Conservation (phyloP, 768 basidiomycete genomes). For the Mycena sanguinolenta region DNA sequence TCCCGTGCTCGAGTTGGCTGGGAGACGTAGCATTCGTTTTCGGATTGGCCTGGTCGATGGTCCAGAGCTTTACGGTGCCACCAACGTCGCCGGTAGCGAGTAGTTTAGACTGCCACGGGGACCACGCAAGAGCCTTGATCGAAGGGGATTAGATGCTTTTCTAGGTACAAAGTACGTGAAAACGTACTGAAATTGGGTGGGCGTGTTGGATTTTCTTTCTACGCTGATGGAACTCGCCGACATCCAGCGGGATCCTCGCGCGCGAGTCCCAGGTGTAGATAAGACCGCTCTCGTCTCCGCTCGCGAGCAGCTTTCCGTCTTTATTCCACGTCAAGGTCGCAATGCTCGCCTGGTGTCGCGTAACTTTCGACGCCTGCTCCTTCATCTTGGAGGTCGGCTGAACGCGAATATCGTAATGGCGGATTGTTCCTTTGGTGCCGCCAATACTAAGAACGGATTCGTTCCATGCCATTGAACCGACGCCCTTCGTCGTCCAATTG, state of each 20-base stretch:
- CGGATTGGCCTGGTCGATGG: constrained; percentile 57
- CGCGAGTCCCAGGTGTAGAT: constrained; percentile 85
- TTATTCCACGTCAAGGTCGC: constrained; percentile 76
- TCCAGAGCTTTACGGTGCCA: constrained; percentile 69
- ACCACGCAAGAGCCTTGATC: constrained; percentile 85
- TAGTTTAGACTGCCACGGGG: constrained; percentile 85
- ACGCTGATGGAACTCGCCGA: constrained; percentile 67
- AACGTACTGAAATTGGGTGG: constrained; percentile 66
- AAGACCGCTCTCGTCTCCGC: constrained; percentile 81
- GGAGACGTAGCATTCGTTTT: constrained; percentile 60
- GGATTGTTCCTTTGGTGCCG: constrained; percentile 76
- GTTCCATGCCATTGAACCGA: constrained; percentile 77
- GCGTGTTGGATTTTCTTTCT: constrained; percentile 81
- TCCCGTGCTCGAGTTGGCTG: constrained; percentile 61
- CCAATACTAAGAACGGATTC: constrained; percentile 76
- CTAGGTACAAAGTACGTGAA: not conserved
- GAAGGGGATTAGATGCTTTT: not conserved
- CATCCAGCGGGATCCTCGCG: constrained; percentile 62
- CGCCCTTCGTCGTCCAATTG: constrained; percentile 69
- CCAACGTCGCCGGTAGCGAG: constrained; percentile 81
- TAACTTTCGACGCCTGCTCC: constrained; percentile 46
- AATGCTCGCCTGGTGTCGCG: constrained; percentile 77
- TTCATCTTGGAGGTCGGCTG: constrained; percentile 66
- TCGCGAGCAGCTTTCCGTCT: constrained; percentile 77
- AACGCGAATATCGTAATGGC: constrained; percentile 80